Evolutionary conservation across 1,284 basidiomycete species (phyloP).

Genomic region (Microbotryum saponariae): DNA sequence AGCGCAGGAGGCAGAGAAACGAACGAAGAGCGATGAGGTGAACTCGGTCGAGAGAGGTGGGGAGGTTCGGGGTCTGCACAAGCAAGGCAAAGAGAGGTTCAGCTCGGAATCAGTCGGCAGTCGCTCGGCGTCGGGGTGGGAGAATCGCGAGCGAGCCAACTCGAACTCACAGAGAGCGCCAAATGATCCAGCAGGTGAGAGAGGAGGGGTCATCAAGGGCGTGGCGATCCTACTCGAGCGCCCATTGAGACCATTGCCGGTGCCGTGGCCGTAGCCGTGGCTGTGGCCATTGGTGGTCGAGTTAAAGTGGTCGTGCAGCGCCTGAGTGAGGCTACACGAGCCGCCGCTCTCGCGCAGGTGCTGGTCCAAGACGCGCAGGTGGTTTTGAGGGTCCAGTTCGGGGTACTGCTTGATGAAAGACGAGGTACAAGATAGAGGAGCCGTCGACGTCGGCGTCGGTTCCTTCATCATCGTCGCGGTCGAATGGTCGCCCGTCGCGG

Average conservation of each 20-base stretch:
- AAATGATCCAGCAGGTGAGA: conserved; percentile 2
- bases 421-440: neutral
- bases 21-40: too few species aligned
- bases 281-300: neutral
- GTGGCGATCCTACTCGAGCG: neutral
- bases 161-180: neutral
- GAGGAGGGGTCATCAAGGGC: neutral
- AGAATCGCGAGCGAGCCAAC: neutral
- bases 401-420: conserved; percentile 2
- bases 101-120: neutral
- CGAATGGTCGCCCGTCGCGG: neutral
- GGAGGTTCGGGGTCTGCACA: neutral
- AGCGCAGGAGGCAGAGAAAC: neutral
- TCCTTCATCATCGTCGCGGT: neutral
- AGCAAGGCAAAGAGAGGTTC: neutral
- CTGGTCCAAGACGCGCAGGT: conserved; percentile 2
- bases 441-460: too few species aligned
- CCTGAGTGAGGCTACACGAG: too few species aligned
- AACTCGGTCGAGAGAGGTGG: neutral
- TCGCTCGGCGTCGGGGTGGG: neutral
- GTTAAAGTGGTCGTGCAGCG: neutral
- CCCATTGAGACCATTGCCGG: neutral
- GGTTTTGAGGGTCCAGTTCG: neutral
- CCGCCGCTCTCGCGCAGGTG: neutral
- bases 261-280: neutral